A percentile compares a stretch with the other conserved stretches of the same genome.
phyloP scores from a whole-genome alignment of 2,329 filamentous ascomycete species.

The Apiospora pterosperma region DNA sequence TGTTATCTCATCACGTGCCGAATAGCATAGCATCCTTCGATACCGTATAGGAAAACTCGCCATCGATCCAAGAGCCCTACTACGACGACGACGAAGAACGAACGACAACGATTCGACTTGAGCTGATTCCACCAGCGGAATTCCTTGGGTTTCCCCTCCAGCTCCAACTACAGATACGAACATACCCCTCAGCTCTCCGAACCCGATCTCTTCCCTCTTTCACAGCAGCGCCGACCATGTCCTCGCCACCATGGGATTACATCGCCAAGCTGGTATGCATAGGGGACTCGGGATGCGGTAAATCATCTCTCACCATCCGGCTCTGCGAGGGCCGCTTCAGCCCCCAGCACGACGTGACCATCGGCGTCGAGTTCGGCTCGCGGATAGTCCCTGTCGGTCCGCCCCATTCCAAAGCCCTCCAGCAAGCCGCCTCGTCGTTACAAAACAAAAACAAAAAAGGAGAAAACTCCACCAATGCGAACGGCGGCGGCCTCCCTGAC shows the following conservation, averaged over 20 bases:
- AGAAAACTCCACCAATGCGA: conserved; percentile 11
- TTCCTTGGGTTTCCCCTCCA: neutral
- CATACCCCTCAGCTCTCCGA: neutral
- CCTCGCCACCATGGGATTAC: conserved; percentile 86
- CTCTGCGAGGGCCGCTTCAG: conserved; percentile 96
- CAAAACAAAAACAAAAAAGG: conserved; percentile 9
- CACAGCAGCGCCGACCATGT: conserved; percentile 38
- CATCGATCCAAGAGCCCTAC: neutral
- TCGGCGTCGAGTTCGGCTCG: conserved; percentile 93
- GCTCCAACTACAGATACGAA: neutral
- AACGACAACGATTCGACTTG: neutral
- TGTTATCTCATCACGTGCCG: neutral
- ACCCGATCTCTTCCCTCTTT: neutral
- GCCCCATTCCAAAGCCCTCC: conserved; percentile 59
- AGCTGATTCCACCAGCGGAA: neutral
- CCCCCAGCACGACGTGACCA: conserved; percentile 92
- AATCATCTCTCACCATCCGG: conserved; percentile 89
- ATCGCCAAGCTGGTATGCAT: conserved; percentile 99
- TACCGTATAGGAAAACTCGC: neutral
- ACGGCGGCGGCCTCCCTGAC: conserved; percentile 46
- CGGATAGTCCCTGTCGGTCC: conserved; percentile 89
- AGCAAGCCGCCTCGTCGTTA: conserved; percentile 25
- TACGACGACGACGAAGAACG: neutral
- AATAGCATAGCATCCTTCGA: neutral
- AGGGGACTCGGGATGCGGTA: conserved; percentile 93